Evolutionary conservation across 2,329 filamentous ascomycete species (phyloP).

Genomic region (Trichoderma breve): DNA sequence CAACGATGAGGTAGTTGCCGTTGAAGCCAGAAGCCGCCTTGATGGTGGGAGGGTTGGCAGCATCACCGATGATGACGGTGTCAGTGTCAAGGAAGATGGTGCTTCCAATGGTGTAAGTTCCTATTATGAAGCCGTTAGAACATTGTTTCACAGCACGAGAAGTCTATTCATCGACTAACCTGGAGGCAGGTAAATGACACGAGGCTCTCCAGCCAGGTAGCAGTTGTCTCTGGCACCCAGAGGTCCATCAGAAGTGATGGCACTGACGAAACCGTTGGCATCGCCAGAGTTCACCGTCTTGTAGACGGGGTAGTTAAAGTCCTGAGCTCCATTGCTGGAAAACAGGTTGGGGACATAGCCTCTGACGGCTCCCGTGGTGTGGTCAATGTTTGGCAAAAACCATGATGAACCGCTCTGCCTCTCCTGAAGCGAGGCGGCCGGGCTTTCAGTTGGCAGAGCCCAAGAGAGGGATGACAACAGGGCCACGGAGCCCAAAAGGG

Average conservation of each 20-base stretch:
- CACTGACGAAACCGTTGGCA: constrained; percentile 15
- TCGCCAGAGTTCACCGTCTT: constrained; percentile 20
- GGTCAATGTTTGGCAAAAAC: constrained; percentile 26
- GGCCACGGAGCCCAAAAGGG: constrained; percentile 14
- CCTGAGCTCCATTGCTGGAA: constrained; percentile 15
- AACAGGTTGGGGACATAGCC: constrained; percentile 23
- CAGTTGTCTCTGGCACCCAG: constrained; percentile 23
- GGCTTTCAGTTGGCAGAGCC: constrained; percentile 12
- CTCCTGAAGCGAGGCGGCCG: background rate
- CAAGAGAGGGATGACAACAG: constrained; percentile 12
- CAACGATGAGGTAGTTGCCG: constrained; percentile 42
- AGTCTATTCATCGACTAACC: background rate
- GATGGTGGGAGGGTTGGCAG: constrained; percentile 64
- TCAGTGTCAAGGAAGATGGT: constrained; percentile 36
- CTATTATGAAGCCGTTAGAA: constrained; percentile 5
- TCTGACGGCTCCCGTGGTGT: constrained; percentile 23
- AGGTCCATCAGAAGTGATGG: constrained; percentile 19
- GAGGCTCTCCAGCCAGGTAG: constrained; percentile 24
- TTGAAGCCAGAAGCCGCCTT: constrained; percentile 65
- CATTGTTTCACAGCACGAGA: background rate
- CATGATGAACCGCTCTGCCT: constrained; percentile 23
- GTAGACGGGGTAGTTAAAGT: constrained; percentile 25
- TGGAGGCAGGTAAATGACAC: constrained; percentile 24
- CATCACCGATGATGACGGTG: constrained; percentile 81
- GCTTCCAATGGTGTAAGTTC: constrained; percentile 22